Conservation (phyloP, 139 green algal genomes). For the Picochlorum sp. region DNA sequence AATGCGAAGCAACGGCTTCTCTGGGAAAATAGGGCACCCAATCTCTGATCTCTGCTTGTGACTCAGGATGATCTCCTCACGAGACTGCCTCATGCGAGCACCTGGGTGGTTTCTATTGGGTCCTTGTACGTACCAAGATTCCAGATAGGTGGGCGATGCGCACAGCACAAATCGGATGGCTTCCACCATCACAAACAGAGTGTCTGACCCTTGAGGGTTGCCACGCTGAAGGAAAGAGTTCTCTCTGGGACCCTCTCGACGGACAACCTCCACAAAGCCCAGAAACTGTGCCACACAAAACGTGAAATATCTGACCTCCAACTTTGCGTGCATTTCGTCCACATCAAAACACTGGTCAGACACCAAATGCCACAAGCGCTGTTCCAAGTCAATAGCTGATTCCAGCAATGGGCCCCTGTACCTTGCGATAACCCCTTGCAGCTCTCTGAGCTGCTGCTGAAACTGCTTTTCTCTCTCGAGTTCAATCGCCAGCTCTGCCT, state of each 20-base stretch:
- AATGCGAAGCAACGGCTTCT: constrained; percentile 25
- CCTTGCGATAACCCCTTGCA: constrained; percentile 23
- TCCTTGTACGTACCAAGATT: constrained; percentile 31
- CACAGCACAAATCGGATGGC: constrained; percentile 52
- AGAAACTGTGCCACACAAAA: constrained; percentile 59
- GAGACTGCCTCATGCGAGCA: constrained; percentile 6
- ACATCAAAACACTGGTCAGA: constrained; percentile 27
- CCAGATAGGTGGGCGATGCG: constrained; percentile 29
- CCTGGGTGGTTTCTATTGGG: constrained; percentile 14
- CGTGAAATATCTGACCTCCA: constrained; percentile 48
- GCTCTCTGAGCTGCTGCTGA: constrained; percentile 15
- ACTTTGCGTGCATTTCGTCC: neutral
- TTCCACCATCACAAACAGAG: constrained; percentile 53
- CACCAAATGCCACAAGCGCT: constrained; percentile 50
- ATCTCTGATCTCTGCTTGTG: neutral
- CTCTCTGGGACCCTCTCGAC: constrained; percentile 54
- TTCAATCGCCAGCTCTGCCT: constrained; percentile 36
- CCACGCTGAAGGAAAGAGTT: constrained; percentile 40
- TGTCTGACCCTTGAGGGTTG: constrained; percentile 34
- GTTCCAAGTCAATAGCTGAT: constrained; percentile 56
- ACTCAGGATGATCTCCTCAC: constrained; percentile 12
- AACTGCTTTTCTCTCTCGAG: constrained; percentile 25
- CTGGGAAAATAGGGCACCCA: constrained; percentile 1
- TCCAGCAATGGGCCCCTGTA: constrained; percentile 60
- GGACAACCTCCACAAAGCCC: constrained; percentile 59